Percentiles rank a stretch among this genome's conserved stretches.
Conservation (phyloP, 108 stramenopile genomes). For the Fragilaria radians region DNA sequence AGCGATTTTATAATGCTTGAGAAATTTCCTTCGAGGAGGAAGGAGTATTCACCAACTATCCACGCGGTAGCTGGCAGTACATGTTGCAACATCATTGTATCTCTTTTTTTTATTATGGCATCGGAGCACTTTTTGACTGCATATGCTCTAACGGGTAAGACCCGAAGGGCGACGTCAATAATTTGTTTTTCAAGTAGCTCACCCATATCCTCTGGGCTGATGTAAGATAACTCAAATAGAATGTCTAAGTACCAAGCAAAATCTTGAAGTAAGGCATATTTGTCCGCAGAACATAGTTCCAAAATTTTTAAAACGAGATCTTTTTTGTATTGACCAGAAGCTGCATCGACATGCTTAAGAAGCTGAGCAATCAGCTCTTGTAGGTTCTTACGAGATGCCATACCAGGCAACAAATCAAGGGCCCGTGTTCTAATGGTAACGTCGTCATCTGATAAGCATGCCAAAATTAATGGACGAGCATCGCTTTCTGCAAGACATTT, state of each 20-base stretch:
- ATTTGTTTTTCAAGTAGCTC: slow-evolving; percentile 78
- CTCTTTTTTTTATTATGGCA: slow-evolving; percentile 45
- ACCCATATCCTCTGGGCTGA: slow-evolving; percentile 16
- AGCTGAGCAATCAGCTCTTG: slow-evolving; percentile 91
- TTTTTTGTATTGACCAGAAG: slow-evolving; percentile 88
- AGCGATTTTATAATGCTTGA: slow-evolving; percentile 66
- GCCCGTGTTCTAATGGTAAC: slow-evolving; percentile 96
- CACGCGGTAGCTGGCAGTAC: slow-evolving; percentile 89
- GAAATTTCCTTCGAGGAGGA: slow-evolving; percentile 30
- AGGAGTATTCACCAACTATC: slow-evolving; percentile 94
- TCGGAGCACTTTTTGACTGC: slow-evolving; percentile 78
- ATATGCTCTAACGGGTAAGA: slow-evolving; percentile 88
- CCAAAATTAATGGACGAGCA: slow-evolving; percentile 86
- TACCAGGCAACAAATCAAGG: slow-evolving; percentile 88
- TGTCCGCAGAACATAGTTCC: slow-evolving; percentile 88
- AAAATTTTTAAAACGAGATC: slow-evolving; percentile 93
- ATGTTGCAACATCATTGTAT: slow-evolving; percentile 47
- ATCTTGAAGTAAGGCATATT: slow-evolving; percentile 87
- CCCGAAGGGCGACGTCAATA: slow-evolving; percentile 91
- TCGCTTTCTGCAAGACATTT: slow-evolving; percentile 72
- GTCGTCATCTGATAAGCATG: slow-evolving; percentile 95
- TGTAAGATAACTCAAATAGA: slow-evolving; percentile 76
- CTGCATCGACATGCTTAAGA: slow-evolving; percentile 80
- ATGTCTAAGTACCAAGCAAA: slow-evolving; percentile 95
- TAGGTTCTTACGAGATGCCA: slow-evolving; percentile 92